Percentiles rank a stretch among this genome's conserved stretches.
phyloP scores from a whole-genome alignment of 345 rosid species.

The Pugionium dolabratum region DNA sequence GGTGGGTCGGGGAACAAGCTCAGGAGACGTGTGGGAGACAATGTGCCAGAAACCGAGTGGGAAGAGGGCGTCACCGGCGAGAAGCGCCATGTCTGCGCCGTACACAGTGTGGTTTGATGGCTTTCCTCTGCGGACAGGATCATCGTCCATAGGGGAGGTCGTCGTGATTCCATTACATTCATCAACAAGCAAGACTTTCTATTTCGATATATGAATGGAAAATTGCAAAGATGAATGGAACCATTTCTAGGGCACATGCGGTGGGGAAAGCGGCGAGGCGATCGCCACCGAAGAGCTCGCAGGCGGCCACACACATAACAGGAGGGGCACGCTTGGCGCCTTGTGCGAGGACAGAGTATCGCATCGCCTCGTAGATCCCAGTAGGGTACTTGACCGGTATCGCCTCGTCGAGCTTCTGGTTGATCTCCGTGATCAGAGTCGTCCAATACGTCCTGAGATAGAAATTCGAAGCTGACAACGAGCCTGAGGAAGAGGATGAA shows the following conservation, averaged over 20 bases:
- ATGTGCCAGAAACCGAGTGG: slow-evolving; percentile 93
- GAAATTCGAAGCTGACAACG: slow-evolving; percentile 49
- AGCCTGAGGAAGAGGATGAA: slow-evolving; percentile 38
- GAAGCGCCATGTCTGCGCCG: slow-evolving; percentile 85
- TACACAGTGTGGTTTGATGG: slow-evolving; percentile 82
- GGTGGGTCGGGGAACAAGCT: slow-evolving; percentile 64
- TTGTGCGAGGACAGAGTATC: slow-evolving; percentile 79
- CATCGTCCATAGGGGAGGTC: slow-evolving; percentile 98
- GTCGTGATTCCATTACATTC: slow-evolving; percentile 55
- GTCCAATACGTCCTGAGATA: slow-evolving; percentile 85
- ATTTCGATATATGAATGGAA: too few relatives aligned
- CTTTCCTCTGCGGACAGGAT: slow-evolving; percentile 74
- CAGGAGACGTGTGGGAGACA: slow-evolving; percentile 66
- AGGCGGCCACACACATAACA: slow-evolving; percentile 90
- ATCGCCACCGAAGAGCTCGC: slow-evolving; percentile 79
- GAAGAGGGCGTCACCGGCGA: slow-evolving; percentile 95
- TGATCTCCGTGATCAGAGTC: slow-evolving; percentile 61
- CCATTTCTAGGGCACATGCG: slow-evolving; percentile 98
- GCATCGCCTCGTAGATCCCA: slow-evolving; percentile 87
- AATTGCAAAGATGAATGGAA: slow-evolving; percentile 14
- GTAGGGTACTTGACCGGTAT: slow-evolving; percentile 67
- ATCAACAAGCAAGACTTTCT: neutral
- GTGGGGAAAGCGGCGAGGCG: slow-evolving; percentile 93
- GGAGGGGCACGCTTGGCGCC: slow-evolving; percentile 95
- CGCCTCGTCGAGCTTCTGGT: slow-evolving; percentile 73